Base-by-base conservation (phyloP, 768 basidiomycete genomes). In the Lactarius akahatsu region DNA sequence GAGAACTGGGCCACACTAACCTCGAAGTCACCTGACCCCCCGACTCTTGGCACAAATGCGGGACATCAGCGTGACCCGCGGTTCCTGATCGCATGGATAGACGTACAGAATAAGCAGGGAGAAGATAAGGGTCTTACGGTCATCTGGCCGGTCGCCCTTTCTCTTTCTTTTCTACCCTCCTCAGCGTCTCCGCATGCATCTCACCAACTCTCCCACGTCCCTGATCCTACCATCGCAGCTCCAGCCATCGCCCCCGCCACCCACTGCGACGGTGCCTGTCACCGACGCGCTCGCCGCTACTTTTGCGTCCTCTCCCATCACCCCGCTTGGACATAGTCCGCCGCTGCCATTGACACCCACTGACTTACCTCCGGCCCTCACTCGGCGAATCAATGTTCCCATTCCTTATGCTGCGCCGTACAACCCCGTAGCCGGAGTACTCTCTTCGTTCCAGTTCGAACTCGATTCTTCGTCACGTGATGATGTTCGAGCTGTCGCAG, bases 111-210 rank as follows among this genome's bases (percentile, higher is more conserved):
- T 71, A 86, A 83, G 68, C 90, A 89, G 69, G 90, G 89, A 38
- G 91, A 92, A 73, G 89, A 91, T 69, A 92, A 91, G 71, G 91
- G 91, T 0, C 77, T 90, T 36, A 79, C 83, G n/a, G 78, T 89
- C 58, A 85, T 92, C 68, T 93, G 91, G 79, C 91, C 92, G 1
- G 76, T 82, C 2, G 75, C 79, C 1, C 82, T 93, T 4, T 89
- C 86, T 69, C 80, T 74, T 77, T 62, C 75, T n/a, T 81, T 74
- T 74, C 79, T 70, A 67, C 75, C 78, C 18, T 71, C 77, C 56
- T 73, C 80, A 63, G 73, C 75, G 28, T 74, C 75, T 62, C 59
- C 68, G 11, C 80, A 80, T 69, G 74, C 76, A 57, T 79, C 81
- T 9, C 74, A 77, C 11, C 78, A 80, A 20, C 78, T 90, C 43